Conservation (phyloP, 2,329 filamentous ascomycete genomes). For the Scedosporium apiospermum region DNA sequence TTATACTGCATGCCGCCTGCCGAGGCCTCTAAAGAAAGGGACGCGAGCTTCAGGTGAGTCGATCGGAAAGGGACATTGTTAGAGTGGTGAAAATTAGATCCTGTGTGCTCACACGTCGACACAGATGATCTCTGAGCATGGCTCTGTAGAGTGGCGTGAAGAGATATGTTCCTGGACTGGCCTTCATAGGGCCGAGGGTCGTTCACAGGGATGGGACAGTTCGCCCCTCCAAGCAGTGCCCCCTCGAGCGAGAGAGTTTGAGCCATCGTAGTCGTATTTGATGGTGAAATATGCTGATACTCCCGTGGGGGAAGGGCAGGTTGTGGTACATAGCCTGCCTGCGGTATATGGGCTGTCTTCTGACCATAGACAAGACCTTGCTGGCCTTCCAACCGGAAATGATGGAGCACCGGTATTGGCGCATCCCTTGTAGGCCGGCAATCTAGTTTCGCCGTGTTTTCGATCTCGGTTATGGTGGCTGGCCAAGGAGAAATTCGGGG, state of each 20-base stretch:
- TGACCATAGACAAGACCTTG: not conserved
- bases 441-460: not conserved
- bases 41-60: conserved; percentile 21
- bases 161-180: not conserved
- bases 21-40: conserved; percentile 19
- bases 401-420: not conserved
- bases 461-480: not conserved
- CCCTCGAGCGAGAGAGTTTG: not conserved
- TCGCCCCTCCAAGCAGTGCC: not conserved
- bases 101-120: not conserved
- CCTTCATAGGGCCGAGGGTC: not conserved
- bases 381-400: not conserved
- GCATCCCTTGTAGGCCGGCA: not conserved
- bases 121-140: not conserved
- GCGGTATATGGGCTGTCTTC: not conserved
- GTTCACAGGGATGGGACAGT: not conserved
- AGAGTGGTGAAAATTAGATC: not conserved
- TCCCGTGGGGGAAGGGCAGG: not conserved
- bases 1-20: not conserved
- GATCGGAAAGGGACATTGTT: conserved; percentile 8
- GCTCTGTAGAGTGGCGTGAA: not conserved
- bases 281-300: not conserved
- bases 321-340: not conserved
- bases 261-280: not conserved
- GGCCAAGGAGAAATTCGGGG: conserved; percentile 32